Evolutionary conservation across 2,329 filamentous ascomycete species (phyloP).

Genomic region (Fusarium euwallaceae): DNA sequence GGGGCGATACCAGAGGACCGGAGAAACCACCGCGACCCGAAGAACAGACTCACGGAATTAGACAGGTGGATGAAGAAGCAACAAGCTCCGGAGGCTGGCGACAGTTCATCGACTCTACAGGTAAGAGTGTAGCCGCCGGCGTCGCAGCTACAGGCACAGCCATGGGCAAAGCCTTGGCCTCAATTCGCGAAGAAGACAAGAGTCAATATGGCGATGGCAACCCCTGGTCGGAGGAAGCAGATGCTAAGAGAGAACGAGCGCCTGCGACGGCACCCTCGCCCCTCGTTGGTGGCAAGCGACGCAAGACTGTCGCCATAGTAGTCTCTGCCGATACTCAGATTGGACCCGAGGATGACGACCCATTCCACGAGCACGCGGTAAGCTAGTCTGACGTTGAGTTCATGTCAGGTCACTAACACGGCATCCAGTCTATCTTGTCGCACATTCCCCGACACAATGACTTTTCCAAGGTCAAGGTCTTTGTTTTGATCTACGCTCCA

Average conservation of each 20-base stretch:
- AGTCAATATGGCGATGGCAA: constrained; percentile 87
- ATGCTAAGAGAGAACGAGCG: constrained; percentile 69
- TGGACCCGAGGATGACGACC: constrained; percentile 70
- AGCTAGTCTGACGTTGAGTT: constrained; percentile 52
- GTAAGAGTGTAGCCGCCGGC: constrained; percentile 83
- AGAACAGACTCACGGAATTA: constrained; percentile 59
- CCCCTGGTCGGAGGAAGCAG: constrained; percentile 92
- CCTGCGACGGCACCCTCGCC: constrained; percentile 46
- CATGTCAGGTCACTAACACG: constrained; percentile 30
- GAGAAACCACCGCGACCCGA: constrained; percentile 55
- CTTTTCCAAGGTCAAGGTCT: constrained; percentile 79
- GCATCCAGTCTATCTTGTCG: constrained; percentile 82
- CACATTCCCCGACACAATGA: constrained; percentile 86
- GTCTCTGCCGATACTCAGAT: constrained; percentile 81
- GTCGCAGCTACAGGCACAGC: constrained; percentile 86
- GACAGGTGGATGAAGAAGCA: constrained; percentile 46
- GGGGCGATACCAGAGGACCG: constrained; percentile 50
- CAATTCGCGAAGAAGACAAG: constrained; percentile 84
- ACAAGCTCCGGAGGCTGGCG: constrained; percentile 70
- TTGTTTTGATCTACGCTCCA: constrained; percentile 91
- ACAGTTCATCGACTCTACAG: constrained; percentile 87
- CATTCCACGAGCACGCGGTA: constrained; percentile 85
- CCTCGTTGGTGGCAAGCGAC: constrained; percentile 60
- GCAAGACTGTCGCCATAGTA: constrained; percentile 88
- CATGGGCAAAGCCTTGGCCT: constrained; percentile 84